A percentile compares a stretch with the other conserved stretches of the same genome.
Conservation (phyloP, 306 rosid genomes). For the Cyamopsis tetragonoloba region DNA sequence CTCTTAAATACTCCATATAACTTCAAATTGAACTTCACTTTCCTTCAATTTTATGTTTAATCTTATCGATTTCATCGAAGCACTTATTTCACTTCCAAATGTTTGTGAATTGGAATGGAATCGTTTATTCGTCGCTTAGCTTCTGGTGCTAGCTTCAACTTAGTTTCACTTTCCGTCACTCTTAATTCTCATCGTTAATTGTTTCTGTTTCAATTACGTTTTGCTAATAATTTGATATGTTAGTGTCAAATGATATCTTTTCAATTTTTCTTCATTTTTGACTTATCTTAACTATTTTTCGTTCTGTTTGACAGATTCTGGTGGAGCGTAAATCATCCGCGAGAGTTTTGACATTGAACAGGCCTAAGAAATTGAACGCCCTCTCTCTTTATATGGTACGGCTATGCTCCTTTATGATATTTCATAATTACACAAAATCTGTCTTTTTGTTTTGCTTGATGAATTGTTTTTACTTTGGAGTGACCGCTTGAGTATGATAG, state of each 20-base stretch:
- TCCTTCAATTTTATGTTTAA: too few relatives aligned
- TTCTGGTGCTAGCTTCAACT: too few relatives aligned
- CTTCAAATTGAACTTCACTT: too few relatives aligned
- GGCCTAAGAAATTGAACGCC: constrained; percentile 79
- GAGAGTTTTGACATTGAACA: constrained; percentile 59
- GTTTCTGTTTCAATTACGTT: too few relatives aligned
- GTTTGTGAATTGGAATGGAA: neutral
- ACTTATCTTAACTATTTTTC: neutral
- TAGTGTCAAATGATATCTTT: too few relatives aligned
- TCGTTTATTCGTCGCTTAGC: neutral
- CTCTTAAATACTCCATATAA: too few relatives aligned
- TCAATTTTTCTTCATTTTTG: too few relatives aligned
- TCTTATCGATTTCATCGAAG: too few relatives aligned
- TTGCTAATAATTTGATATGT: too few relatives aligned
- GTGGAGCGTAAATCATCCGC: constrained; percentile 46
- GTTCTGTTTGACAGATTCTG: constrained; percentile 47
- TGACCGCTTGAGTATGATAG: neutral
- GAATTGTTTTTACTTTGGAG: neutral
- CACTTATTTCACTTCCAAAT: too few relatives aligned
- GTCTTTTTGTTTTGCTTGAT: neutral
- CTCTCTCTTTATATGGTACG: constrained; percentile 69
- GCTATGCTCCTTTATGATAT: neutral
- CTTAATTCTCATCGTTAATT: too few relatives aligned
- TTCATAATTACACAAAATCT: neutral
- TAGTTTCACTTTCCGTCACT: neutral